These are phyloP conservation scores for Neonectria faginata DNA, from an alignment of 2,329 filamentous ascomycete species.

Conservation along the genomic window DNA sequence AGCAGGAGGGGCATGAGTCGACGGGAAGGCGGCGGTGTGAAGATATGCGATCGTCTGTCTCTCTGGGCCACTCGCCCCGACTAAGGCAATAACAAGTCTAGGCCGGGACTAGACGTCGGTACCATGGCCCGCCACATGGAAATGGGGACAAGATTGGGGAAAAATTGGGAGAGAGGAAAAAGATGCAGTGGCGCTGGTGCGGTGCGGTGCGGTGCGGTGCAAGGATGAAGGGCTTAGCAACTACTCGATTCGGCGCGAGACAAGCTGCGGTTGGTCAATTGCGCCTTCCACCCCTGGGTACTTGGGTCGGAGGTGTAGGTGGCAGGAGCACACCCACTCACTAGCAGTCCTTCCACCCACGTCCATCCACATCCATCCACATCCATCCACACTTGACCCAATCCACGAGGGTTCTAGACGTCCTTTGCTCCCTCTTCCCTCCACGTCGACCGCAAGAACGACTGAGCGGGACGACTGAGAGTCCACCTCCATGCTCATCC, in stretches of 20 bases:
- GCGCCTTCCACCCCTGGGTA: conserved; percentile 40
- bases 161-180: conserved; percentile 1
- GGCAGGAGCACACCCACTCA: conserved; percentile 25
- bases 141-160: neutral
- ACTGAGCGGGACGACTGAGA: neutral
- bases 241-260: conserved; percentile 46
- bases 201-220: conserved; percentile 18
- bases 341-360: neutral
- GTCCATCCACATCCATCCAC: no score
- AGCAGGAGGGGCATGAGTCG: neutral
- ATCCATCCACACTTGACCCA: neutral
- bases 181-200: conserved; percentile 3
- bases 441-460: neutral
- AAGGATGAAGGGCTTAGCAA: conserved; percentile 39
- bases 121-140: conserved; percentile 10
- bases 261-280: conserved; percentile 41
- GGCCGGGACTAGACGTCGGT: conserved; percentile 1
- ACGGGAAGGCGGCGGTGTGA: conserved; percentile 28
- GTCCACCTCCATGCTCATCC: neutral
- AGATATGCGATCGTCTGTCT: conserved; percentile 3
- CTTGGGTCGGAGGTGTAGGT: conserved; percentile 5
- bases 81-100: neutral
- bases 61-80: neutral
- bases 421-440: neutral
- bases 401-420: neutral